Conservation (phyloP, 1,284 basidiomycete species). For the Tylopilus sp. region DNA sequence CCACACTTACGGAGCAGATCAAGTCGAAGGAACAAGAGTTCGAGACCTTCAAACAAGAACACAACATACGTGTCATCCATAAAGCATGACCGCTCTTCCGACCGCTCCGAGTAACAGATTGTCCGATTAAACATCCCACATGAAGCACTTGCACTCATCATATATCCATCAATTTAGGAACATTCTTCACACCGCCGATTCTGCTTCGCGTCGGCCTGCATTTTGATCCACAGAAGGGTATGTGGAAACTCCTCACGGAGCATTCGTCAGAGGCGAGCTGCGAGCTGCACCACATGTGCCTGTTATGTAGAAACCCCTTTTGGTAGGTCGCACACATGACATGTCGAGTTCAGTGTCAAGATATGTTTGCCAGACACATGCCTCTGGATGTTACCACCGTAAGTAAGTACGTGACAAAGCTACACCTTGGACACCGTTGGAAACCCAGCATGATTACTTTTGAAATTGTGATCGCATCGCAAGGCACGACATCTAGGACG, state of each 20-base stretch:
- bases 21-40: conserved; percentile 85
- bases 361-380: neutral
- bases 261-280: neutral
- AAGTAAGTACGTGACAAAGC: neutral
- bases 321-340: neutral
- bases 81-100: conserved; percentile 24
- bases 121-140: neutral
- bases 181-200: neutral
- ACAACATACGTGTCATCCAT: conserved; percentile 67
- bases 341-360: neutral
- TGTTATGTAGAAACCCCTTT: conserved; percentile 7
- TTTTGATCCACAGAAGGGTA: neutral
- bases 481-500: conserved; percentile 8
- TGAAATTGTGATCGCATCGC: conserved; percentile 4
- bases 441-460: neutral
- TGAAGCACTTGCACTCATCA: neutral
- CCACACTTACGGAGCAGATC: conserved; percentile 78
- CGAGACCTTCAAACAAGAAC: conserved; percentile 77
- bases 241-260: neutral
- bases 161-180: neutral
- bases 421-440: conserved; percentile 2
- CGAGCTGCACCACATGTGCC: conserved; percentile 1
- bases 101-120: conserved; percentile 2
- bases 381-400: neutral
- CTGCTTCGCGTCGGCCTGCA: neutral